Evolutionary conservation across 768 basidiomycete genomes (phyloP), one percentile per base, ranked within the genome.

Genomic region (Russula brevipes): DNA sequence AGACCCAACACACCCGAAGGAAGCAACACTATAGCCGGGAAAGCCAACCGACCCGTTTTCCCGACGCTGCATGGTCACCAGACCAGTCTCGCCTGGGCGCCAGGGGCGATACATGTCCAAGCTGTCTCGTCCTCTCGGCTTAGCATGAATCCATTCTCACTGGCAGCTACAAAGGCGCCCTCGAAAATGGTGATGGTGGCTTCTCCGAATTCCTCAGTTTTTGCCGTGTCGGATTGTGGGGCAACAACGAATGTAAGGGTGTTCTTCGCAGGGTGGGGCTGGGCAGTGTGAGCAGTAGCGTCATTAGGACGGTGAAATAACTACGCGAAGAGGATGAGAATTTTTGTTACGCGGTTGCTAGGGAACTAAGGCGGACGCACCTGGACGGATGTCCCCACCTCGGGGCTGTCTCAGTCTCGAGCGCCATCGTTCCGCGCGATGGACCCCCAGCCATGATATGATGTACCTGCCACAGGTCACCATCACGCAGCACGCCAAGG

Each of bases 391-490:
- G 80, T 74, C n/a, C 83, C 85, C 14, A 74, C 69, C 3, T 66
- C 67, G 2, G 86, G 3, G 85, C 81, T 14, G 73, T 75, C 24
- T 78, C 74, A 1, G 81, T 59, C 50, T 59, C 57, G 12, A 49
- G 46, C 5, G 57, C 57, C 14, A 91, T 78, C 3, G 80, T 79
- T 2, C 89, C 89, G 6, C 85, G 80, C 16, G 84, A 83, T 1
- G 87, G 88, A 69, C 87, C 88, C 3, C 89, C 89, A 0, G 88
- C 85, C 30, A 78, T 83, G 61, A 91, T 85, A 59, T 74, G 79
- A 45, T 60, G 59, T 8, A 56, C 19, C 17, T 63, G 50, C 41
- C 45, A 59, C 14, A 63, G 44, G 2, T 58, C 52, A 10, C 57
- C 45, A 7, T 58, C 57, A 4, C 57, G 45, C 19, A 63, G 31